Base-by-base conservation (phyloP, 805 yeast genomes). In the Torulaspora maleeae region DNA sequence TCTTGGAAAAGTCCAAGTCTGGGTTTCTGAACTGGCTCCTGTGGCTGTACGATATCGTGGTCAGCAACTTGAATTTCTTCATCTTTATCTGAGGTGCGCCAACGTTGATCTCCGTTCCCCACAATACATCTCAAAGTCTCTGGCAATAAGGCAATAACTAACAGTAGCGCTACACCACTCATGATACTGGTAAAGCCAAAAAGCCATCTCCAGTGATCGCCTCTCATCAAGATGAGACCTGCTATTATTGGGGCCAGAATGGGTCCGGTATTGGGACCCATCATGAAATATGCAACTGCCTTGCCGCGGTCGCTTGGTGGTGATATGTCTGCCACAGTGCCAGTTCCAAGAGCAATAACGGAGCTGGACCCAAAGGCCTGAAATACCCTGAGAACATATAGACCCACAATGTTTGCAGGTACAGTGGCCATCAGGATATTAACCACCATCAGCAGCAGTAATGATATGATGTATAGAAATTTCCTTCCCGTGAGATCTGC, bases 281-380 rank as follows among this genome's bases (percentile, higher is more conserved):
- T 64, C 72, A 88, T 89, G 54, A 81, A 89, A 44, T 82, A 74
- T 0, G 95, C 93, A 76, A 89, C 82, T 1, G 95, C 91, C 10
- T 75, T 70, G 2, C 95, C 96, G 55, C 96, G 71, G 52, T 80
- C 76, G 25, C 76, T 72, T 15, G 83, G 81, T 7, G 78, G 72
- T 49, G 75, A 82, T 27, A 89, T 63, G 61, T 89, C 97, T 24
- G 87, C 79, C 15, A 89, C 81, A 0, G 95, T 86, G 2, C 95
- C 96, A 0, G 96, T 95, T 1, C 96, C 96, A 24, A 87, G 83
- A 15, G 95, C 79, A 61, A 89, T 95, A 0, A 89, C 96, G 2
- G 91, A 83, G 48, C 87, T 78, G 0, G 93, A 95, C 29, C 95
- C 95, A 57, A 89, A 72, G 1, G 89, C 91, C 55, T 84, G 88